Evolutionary conservation across 352 stramenopile species (phyloP), one percentile per base, ranked within the genome.

Genomic region (Albugo candida): DNA sequence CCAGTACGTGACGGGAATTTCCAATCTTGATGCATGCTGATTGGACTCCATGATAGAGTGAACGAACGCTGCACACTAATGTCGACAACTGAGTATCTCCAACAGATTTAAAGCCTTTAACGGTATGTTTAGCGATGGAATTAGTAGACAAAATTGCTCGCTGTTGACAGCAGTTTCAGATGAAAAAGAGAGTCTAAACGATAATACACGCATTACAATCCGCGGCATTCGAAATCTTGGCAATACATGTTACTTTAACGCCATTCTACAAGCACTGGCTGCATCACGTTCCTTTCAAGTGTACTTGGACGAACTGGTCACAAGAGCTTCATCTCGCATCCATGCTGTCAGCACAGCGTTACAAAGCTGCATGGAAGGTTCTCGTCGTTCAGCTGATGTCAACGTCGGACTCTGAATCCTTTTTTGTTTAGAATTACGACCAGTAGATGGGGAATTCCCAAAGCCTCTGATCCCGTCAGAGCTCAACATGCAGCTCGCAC

Each of bases 241-340:
- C 56, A 93, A 93, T 55, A 88, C 80, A 42, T 93, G 80, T 61
- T 93, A 87, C 54, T 87, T 93, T 63, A 93, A 93, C 53, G 80
- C 78, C 24, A 85, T 93, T 45, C 62, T 92, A 45, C 80, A 93
- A 56, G 72, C 75, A 45, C 60, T 93, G 24, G 77, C 80, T 10
- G 67, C 71, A 12, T 65, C 82, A n/a, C 48, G 60, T 17, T 74
- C 66, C 54, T 80, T 89, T 47, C 63, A 73, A 40, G 59, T 73
- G 44, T 88, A 81, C 52, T 60, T 91, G 1, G 47, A 62, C 31
- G 67, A 82, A 44, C 64, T 89, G 51, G 60, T 78, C 31, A 57
- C 56, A n/a, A 62, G 65, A 61, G 82, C 37, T 51, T 67, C 31
- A 87, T 92, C 3, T 31, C 24, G 24, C 24, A 3, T 31, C 24